Conservation (phyloP, 768 basidiomycete species). For the Termitomyces eurrhizus region DNA sequence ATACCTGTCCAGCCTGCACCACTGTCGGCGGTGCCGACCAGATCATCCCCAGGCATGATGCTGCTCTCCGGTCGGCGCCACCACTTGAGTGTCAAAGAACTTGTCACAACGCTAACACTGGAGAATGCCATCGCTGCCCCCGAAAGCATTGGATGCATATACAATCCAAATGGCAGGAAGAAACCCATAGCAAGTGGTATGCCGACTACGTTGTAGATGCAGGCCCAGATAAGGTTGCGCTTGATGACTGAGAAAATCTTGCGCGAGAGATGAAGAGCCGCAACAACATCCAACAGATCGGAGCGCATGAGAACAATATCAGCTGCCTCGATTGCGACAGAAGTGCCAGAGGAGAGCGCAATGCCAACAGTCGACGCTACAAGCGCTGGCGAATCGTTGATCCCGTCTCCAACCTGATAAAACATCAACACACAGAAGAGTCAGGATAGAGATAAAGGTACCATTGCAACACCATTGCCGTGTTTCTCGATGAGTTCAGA, state of each 20-base stretch:
- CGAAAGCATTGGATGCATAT: conserved; percentile 97
- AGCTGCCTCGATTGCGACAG: conserved; percentile 96
- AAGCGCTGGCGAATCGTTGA: conserved; percentile 97
- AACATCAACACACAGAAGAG: conserved; percentile 3
- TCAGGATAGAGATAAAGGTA: conserved; percentile 29
- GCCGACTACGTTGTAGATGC: conserved; percentile 87
- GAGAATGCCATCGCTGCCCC: conserved; percentile 99
- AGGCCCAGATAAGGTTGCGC: conserved; percentile 95
- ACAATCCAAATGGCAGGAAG: conserved; percentile 86
- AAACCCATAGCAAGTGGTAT: conserved; percentile 98
- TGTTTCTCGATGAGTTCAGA: conserved; percentile 73
- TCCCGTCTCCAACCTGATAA: conserved; percentile 90
- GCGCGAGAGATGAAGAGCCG: conserved; percentile 87
- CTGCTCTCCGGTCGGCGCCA: conserved; percentile 74
- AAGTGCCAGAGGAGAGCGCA: conserved; percentile 93
- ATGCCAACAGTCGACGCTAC: conserved; percentile 96
- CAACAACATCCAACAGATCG: conserved; percentile 95
- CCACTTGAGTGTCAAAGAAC: conserved; percentile 80
- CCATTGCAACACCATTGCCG: conserved; percentile 85
- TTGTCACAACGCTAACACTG: conserved; percentile 91
- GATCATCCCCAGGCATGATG: conserved; percentile 58
- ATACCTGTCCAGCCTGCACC: conserved; percentile 39
- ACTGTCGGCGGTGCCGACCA: conserved; percentile 15
- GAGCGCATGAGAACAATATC: conserved; percentile 98
- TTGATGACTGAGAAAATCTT: conserved; percentile 87